A percentile compares a stretch with the other conserved stretches of the same genome.
Conservation (phyloP, 2,329 filamentous ascomycete genomes). For the Alternaria panax region DNA sequence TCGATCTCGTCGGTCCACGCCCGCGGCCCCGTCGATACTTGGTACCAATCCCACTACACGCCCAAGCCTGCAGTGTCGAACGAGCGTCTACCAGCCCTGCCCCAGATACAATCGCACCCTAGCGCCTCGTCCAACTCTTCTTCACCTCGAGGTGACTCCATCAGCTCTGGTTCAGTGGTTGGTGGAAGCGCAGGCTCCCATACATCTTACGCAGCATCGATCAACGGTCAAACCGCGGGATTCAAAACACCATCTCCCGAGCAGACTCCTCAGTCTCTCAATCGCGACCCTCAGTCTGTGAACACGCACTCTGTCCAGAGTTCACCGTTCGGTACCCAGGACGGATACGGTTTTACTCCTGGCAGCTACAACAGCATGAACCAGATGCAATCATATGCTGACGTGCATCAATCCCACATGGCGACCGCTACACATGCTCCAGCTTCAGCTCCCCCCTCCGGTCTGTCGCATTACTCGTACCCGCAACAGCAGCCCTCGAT, state of each 20-base stretch:
- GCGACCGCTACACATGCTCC: constrained; percentile 78
- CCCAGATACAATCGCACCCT: constrained; percentile 70
- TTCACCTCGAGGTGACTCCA: constrained; percentile 78
- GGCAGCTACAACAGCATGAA: constrained; percentile 73
- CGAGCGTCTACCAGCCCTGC: constrained; percentile 76
- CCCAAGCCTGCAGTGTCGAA: constrained; percentile 72
- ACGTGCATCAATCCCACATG: constrained; percentile 79
- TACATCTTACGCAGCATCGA: constrained; percentile 64
- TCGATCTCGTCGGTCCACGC: constrained; percentile 83
- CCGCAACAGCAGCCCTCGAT: constrained; percentile 74
- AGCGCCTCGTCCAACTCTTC: constrained; percentile 73
- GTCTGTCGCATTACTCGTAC: constrained; percentile 78
- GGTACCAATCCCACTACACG: constrained; percentile 72
- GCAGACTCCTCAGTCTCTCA: constrained; percentile 60
- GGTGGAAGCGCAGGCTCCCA: constrained; percentile 62
- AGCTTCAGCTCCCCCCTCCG: constrained; percentile 77
- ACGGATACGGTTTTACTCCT: constrained; percentile 47
- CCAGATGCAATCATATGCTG: constrained; percentile 81
- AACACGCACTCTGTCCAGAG: constrained; percentile 50
- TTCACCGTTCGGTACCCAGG: constrained; percentile 51
- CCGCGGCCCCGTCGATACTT: constrained; percentile 77
- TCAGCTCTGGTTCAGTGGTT: constrained; percentile 65
- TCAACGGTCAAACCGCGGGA: constrained; percentile 61
- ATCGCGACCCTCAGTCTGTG: constrained; percentile 46
- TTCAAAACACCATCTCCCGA: constrained; percentile 81